Conservation (phyloP, 345 rosid genomes). For the Noccaea bulbosa region DNA sequence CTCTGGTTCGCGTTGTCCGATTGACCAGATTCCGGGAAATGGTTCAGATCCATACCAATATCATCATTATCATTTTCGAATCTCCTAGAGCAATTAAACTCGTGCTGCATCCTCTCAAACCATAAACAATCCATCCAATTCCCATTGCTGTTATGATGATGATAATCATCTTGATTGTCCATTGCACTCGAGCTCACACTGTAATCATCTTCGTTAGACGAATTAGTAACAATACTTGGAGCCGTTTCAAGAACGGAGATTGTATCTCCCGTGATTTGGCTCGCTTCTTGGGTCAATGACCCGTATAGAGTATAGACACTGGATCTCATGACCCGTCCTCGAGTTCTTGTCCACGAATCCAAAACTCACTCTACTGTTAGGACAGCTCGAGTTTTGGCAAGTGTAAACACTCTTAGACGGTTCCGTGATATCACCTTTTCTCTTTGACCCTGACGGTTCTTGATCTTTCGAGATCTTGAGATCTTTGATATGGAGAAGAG, state of each 20-base stretch:
- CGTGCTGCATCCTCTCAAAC: constrained; percentile 34
- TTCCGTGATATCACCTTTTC: constrained; percentile 10
- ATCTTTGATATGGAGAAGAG: constrained; percentile 40
- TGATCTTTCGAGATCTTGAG: constrained; percentile 46
- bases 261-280: constrained; percentile 15
- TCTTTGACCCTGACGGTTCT: constrained; percentile 21
- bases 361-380: constrained; percentile 33
- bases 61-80: constrained; percentile 35
- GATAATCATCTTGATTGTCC: constrained; percentile 19
- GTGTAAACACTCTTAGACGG: constrained; percentile 26
- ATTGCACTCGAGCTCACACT: constrained; percentile 10
- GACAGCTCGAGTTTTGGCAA: constrained; percentile 47
- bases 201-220: constrained; percentile 29
- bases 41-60: constrained; percentile 26
- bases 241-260: constrained; percentile 28
- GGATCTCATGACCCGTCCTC: constrained; percentile 50
- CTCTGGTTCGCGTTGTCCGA: constrained; percentile 20
- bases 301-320: constrained; percentile 39
- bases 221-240: constrained; percentile 30
- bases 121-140: constrained; percentile 27
- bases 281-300: constrained; percentile 14
- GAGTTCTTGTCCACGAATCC: constrained; percentile 52
- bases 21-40: constrained; percentile 16
- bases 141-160: background rate
- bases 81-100: constrained; percentile 33